phyloP scores from a whole-genome alignment of 73 alveolate species.

The Paramecium biaurelia region DNA sequence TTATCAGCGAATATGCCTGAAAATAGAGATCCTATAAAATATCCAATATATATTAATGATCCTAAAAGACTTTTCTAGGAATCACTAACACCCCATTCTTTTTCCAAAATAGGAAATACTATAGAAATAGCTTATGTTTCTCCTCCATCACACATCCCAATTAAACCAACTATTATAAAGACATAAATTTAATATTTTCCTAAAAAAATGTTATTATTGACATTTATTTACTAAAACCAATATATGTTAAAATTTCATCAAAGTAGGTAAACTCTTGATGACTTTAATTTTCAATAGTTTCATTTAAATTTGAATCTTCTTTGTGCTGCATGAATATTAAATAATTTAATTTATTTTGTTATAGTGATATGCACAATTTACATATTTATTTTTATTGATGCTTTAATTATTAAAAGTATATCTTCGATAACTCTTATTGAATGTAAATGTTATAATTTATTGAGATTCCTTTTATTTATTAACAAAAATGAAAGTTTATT shows the following conservation, averaged over 20 bases:
- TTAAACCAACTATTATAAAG: neutral
- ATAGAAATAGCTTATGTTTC: slow-evolving; percentile 54
- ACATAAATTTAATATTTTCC: neutral
- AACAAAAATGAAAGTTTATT: neutral
- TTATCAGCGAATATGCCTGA: slow-evolving; percentile 59
- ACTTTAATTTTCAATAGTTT: neutral
- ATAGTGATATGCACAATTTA: neutral
- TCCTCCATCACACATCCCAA: slow-evolving; percentile 31
- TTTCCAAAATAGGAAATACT: slow-evolving; percentile 46
- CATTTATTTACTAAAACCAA: neutral
- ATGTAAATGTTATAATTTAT: neutral
- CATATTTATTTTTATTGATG: neutral
- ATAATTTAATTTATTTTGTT: neutral
- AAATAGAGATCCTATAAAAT: slow-evolving; percentile 48
- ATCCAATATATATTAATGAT: slow-evolving; percentile 54
- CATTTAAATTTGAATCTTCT: neutral
- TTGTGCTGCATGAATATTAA: neutral
- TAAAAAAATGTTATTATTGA: neutral
- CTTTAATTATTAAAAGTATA: neutral
- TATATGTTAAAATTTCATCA: neutral
- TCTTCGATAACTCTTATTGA: neutral
- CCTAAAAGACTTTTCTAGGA: slow-evolving; percentile 47
- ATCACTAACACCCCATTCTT: slow-evolving; percentile 35
- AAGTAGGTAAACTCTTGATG: neutral
- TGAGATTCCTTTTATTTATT: neutral